Percentiles rank a stretch among this genome's conserved stretches.
phyloP scores from a whole-genome alignment of 1,284 basidiomycete species.

The Hypsizygus ulmarius region DNA sequence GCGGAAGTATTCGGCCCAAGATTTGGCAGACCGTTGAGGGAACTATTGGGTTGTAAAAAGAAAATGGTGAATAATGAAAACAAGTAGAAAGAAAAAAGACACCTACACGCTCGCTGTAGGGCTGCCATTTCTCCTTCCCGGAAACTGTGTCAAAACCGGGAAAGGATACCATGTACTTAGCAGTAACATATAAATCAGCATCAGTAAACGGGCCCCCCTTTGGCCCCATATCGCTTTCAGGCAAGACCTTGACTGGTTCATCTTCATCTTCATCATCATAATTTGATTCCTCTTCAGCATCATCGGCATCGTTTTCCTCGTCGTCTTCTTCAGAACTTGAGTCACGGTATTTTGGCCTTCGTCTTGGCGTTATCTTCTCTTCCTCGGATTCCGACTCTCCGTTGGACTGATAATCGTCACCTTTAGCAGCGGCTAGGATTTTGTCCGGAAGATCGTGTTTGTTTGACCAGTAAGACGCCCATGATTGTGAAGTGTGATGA shows the following conservation, averaged over 20 bases:
- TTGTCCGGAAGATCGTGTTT: slow-evolving; percentile 63
- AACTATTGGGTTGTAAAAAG: slow-evolving; percentile 31
- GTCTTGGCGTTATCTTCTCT: slow-evolving; percentile 19
- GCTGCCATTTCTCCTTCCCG: slow-evolving; percentile 49
- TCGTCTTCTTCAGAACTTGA: slow-evolving; percentile 37
- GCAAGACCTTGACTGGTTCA: slow-evolving; percentile 29
- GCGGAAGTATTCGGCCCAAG: slow-evolving; percentile 62
- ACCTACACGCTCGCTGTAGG: slow-evolving; percentile 48
- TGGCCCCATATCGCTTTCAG: slow-evolving; percentile 53
- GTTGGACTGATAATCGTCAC: slow-evolving; percentile 33
- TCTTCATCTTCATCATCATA: slow-evolving; percentile 28
- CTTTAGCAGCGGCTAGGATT: slow-evolving; percentile 51
- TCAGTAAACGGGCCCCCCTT: slow-evolving; percentile 46
- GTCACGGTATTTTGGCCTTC: slow-evolving; percentile 39
- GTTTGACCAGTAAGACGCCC: slow-evolving; percentile 59
- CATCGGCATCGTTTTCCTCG: slow-evolving; percentile 29
- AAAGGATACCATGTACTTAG: slow-evolving; percentile 51
- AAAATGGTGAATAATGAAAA: not conserved
- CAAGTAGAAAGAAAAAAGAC: not conserved
- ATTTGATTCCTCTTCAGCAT: slow-evolving; percentile 24
- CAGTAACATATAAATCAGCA: slow-evolving; percentile 57
- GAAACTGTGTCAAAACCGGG: slow-evolving; percentile 42
- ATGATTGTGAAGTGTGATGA: slow-evolving; percentile 56
- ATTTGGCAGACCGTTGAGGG: slow-evolving; percentile 50
- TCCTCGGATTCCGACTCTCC: slow-evolving; percentile 25